Evolutionary conservation across 352 stramenopile species (phyloP).

Genomic region (Albugo candida): DNA sequence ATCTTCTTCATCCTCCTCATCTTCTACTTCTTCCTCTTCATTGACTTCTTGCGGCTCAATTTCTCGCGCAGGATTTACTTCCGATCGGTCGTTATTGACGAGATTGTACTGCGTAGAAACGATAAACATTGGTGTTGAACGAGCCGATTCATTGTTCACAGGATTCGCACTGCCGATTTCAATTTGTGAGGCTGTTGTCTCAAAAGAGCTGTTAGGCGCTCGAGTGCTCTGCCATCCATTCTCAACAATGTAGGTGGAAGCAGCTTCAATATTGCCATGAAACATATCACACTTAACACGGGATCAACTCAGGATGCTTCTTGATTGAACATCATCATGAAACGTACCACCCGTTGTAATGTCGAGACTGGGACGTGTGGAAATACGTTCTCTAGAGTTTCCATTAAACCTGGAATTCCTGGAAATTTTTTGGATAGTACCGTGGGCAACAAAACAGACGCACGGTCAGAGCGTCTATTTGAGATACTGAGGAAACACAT

Average conservation of each 20-base stretch:
- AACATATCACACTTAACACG: conserved; percentile 24
- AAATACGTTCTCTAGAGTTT: conserved; percentile 24
- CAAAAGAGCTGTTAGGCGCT: neutral
- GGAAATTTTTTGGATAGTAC: too few relatives aligned
- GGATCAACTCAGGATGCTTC: neutral
- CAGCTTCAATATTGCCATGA: conserved; percentile 24
- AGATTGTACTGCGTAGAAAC: conserved; percentile 7
- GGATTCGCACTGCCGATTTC: conserved; percentile 1
- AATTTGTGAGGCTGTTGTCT: too few relatives aligned
- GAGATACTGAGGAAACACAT: too few relatives aligned
- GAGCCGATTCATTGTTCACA: neutral
- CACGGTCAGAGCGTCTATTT: too few relatives aligned
- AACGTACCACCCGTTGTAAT: conserved; percentile 18
- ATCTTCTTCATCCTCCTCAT: conserved; percentile 18
- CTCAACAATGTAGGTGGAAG: conserved; percentile 33
- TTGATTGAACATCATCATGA: neutral
- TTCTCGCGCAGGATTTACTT: neutral
- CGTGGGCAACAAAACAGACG: too few relatives aligned
- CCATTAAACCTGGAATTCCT: conserved; percentile 11
- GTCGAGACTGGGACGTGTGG: conserved; percentile 13
- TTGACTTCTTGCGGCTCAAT: neutral
- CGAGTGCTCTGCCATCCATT: conserved; percentile 21
- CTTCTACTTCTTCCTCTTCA: conserved; percentile 22
- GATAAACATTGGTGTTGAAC: conserved; percentile 5
- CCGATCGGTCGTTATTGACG: neutral